These are phyloP conservation scores for Salvia sclarea DNA, from an alignment of 305 asterid species.

Conservation along the genomic window DNA sequence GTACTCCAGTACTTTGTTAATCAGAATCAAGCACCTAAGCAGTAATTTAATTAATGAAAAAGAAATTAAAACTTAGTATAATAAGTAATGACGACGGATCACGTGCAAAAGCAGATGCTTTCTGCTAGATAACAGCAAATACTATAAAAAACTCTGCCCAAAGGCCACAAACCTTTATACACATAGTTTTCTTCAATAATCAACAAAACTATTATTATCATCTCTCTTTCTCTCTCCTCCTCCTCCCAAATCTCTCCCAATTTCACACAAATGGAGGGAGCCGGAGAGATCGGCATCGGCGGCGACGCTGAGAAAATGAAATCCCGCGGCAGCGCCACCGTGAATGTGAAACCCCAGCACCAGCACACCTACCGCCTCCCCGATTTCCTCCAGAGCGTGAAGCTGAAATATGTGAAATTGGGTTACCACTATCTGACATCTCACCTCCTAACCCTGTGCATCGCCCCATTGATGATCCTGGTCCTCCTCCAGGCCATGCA, in stretches of 20 bases:
- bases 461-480: slow-evolving; percentile 45
- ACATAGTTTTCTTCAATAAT: no score
- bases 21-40: no score
- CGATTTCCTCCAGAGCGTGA: slow-evolving; percentile 60
- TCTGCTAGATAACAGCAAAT: neutral
- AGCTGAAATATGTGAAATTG: slow-evolving; percentile 58
- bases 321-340: slow-evolving; percentile 30
- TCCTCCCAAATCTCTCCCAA: neutral
- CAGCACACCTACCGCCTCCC: slow-evolving; percentile 43
- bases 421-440: slow-evolving; percentile 69
- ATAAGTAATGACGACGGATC: neutral
- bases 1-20: no score
- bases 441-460: slow-evolving; percentile 50
- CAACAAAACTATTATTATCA: no score
- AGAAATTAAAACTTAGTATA: no score
- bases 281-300: neutral
- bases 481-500: slow-evolving; percentile 45
- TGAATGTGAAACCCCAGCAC: slow-evolving; percentile 42
- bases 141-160: neutral
- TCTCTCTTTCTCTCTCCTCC: neutral
- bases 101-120: neutral
- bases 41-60: no score
- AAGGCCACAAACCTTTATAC: neutral
- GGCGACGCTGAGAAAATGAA: neutral
- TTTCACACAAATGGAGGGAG: slow-evolving; percentile 36